Base-by-base conservation (phyloP, 768 basidiomycete genomes). In the Leccinum barrowsii region DNA sequence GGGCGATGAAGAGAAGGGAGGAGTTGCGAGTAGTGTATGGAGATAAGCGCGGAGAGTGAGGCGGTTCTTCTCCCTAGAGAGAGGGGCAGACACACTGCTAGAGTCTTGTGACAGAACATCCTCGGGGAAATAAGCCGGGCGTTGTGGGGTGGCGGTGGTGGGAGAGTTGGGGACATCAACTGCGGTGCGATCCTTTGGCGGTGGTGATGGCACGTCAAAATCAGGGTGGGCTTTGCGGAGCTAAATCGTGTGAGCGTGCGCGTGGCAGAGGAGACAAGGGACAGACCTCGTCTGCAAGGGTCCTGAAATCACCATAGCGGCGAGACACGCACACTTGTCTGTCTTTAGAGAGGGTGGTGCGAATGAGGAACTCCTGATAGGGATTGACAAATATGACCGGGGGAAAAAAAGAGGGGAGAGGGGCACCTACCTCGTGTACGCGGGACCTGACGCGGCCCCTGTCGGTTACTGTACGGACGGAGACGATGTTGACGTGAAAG, bases 261-360 rank as follows among this genome's bases (percentile, higher is more conserved):
- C 10, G n/a, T 30, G 32, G 52, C 40, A 32, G 26, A 35, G 17
- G 22, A 48, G 30, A 10, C 28, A 11, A 37, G 7, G 32, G 21
- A 70, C 80, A 21, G 63, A 90, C 94, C 79, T 97, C 93, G 50
- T 86, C 82, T 2, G 87, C 86, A 17, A 99, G 81, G 2, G 93
- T 90, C 69, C 80, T 88, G 73, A 99, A 99, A 71, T 99, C 97
- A 7, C 96, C 96, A 70, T 98, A 94, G 62, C 97, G 81, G 57
- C 97, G 82, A 1, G 93, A 90, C 5, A 98, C 97, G 72, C 85
- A 94, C 2, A 93, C 81, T 62, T 97, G 94, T 2, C 78, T 80
- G 61, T 80, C 80, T 13, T 84, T 79, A 6, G 85, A 82, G 44
- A 94, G 81, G 15, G 87, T 81, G 0, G 95, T 98, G 30, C 93